These are phyloP conservation scores for Alternaria triticina DNA, from an alignment of 2,329 filamentous ascomycete genomes.

Conservation along the genomic window DNA sequence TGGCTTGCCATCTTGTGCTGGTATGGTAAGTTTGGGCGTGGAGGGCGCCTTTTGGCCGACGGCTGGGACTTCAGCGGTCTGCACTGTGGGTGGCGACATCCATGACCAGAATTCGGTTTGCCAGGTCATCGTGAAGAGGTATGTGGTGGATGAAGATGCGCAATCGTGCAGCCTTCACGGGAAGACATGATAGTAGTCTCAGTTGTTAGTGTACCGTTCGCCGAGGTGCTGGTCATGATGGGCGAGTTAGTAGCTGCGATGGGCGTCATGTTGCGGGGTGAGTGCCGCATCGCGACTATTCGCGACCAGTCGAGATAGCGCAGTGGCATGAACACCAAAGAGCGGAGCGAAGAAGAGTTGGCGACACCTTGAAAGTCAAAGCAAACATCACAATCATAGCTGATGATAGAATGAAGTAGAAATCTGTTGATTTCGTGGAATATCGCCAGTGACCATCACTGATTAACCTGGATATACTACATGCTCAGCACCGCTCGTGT, in stretches of 20 bases:
- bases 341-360: background rate
- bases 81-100: constrained; percentile 43
- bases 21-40: constrained; percentile 60
- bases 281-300: background rate
- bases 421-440: constrained; percentile 42
- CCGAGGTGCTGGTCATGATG: background rate
- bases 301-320: background rate
- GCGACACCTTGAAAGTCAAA: background rate
- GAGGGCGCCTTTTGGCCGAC: constrained; percentile 64
- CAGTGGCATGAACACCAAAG: background rate
- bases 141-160: background rate
- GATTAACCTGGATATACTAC: constrained; percentile 49
- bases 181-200: background rate
- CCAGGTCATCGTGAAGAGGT: constrained; percentile 41
- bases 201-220: background rate
- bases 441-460: constrained; percentile 45
- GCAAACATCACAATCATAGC: constrained; percentile 5
- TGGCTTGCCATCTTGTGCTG: constrained; percentile 58
- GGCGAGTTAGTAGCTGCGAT: background rate
- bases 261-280: background rate
- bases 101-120: constrained; percentile 53
- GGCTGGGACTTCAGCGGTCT: constrained; percentile 54
- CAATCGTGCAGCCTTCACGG: background rate
- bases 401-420: constrained; percentile 22
- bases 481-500: constrained; percentile 45